phyloP scores from a whole-genome alignment of 257 asterid species.

The Solanum lignicaule region DNA sequence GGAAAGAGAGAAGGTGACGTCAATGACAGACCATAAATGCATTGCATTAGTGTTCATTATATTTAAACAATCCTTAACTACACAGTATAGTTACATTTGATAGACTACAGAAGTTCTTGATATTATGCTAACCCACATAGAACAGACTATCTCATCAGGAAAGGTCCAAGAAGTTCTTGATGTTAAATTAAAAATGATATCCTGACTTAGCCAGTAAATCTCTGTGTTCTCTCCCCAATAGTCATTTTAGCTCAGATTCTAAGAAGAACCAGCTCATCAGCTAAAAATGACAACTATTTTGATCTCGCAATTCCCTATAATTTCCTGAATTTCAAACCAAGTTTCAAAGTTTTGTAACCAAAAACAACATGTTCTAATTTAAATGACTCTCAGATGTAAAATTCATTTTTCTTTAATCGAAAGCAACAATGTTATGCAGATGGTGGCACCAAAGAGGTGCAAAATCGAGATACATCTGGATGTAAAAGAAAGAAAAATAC shows the following conservation, averaged over 20 bases:
- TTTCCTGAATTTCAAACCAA: background rate
- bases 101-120: background rate
- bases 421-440: background rate
- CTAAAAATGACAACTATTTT: background rate
- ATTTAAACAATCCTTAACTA: background rate
- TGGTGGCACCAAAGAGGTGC: background rate
- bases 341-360: background rate
- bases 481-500: background rate
- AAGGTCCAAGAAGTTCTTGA: background rate
- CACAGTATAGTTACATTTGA: background rate
- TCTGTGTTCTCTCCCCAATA: background rate
- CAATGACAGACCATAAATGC: background rate
- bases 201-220: background rate
- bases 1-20: background rate
- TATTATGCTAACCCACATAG: background rate
- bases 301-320: background rate
- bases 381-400: background rate
- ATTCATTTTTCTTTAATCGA: background rate
- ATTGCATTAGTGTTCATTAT: background rate
- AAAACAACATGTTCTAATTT: background rate
- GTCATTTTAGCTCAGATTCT: background rate
- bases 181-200: background rate
- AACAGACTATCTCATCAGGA: background rate
- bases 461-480: background rate
- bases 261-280: background rate